Base-by-base conservation (phyloP, 1,284 basidiomycete genomes). In the Moesziomyces globuligerus region DNA sequence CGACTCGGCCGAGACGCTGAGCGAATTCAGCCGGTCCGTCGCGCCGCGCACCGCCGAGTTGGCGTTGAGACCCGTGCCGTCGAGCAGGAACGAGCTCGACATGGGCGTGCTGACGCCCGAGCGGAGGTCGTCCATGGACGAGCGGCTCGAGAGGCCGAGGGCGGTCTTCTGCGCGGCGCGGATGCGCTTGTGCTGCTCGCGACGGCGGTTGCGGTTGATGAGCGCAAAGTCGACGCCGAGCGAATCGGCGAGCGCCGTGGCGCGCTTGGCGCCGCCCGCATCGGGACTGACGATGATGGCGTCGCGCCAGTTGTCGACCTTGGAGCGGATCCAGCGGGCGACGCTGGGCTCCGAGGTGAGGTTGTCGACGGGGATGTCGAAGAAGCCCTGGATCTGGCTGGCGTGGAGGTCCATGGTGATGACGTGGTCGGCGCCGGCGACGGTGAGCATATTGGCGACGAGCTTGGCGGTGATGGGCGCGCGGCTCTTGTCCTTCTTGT, bases 401-500 rank as follows among this genome's bases (percentile, higher is more conserved):
- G 95, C 96, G 83, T 98, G 95, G 38, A 98, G 86, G 83, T 98
- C 95, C 90, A 98, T 94, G 20, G 95, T 98, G 80, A 98, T 98
- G 79, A 98, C 92, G 83, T 98, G 95, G 85, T 98, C 94, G 74
- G 93, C 94, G 26, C 95, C 95, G 15, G 96, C 95, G 24, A 96
- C 92, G 38, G 90, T 91, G 59, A 98, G 87, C 89, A 98, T 94
- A 85, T 98, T 98, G 43, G 95, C 95, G 32, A 94, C 93, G 55
- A 98, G 89, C 86, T 98, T 98, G 57, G 96, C 94, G 1, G 96
- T 98, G 84, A 98, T 97, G 24, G 96, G 95, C 2, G 94, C 94
- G 32, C 95, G 88, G 18, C 90, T 91, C 86, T 93, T 93, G 86
- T 98, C 94, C 87, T 98, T 98, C 85, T 97, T 96, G 87, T 98